phyloP scores from a whole-genome alignment of 495 filamentous ascomycete species.

The Penicillium macrosclerotiorum region DNA sequence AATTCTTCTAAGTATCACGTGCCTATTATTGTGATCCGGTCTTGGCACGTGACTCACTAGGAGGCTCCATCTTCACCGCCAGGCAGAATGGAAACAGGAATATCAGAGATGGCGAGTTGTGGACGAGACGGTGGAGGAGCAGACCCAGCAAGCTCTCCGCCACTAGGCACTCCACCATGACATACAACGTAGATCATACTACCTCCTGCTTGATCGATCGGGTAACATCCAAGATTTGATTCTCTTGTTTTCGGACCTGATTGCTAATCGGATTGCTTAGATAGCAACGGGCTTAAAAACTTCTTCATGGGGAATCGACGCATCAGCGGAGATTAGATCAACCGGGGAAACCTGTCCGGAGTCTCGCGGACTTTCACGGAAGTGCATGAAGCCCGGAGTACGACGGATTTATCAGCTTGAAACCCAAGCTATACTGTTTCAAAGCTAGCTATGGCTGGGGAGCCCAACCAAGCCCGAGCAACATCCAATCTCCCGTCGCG shows the following conservation, averaged over 20 bases:
- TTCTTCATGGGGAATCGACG: too few relatives aligned
- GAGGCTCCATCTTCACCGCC: not conserved
- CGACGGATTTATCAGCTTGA: conserved; percentile 30
- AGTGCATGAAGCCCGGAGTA: too few relatives aligned
- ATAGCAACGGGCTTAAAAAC: not conserved
- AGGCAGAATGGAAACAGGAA: not conserved
- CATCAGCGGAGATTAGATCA: conserved; percentile 7
- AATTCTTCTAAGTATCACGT: too few relatives aligned
- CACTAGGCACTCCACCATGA: conserved; percentile 10
- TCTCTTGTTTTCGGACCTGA: conserved; percentile 4
- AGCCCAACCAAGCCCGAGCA: too few relatives aligned
- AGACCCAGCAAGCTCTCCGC: not conserved
- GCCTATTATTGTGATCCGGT: too few relatives aligned
- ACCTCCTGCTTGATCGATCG: conserved; percentile 6
- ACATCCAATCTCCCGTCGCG: not conserved
- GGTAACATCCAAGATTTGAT: conserved; percentile 4
- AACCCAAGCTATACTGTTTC: not conserved
- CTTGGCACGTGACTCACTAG: not conserved
- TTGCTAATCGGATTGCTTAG: conserved; percentile 18
- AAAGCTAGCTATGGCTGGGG: not conserved
- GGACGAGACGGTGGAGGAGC: not conserved
- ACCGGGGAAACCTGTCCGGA: too few relatives aligned
- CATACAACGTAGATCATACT: conserved; percentile 2
- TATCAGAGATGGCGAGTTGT: not conserved
- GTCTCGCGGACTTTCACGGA: too few relatives aligned